A percentile compares a stretch with the other conserved stretches of the same genome.
phyloP scores from a whole-genome alignment of 2,329 filamentous ascomycete species.

The Mollisiaceae sp. region DNA sequence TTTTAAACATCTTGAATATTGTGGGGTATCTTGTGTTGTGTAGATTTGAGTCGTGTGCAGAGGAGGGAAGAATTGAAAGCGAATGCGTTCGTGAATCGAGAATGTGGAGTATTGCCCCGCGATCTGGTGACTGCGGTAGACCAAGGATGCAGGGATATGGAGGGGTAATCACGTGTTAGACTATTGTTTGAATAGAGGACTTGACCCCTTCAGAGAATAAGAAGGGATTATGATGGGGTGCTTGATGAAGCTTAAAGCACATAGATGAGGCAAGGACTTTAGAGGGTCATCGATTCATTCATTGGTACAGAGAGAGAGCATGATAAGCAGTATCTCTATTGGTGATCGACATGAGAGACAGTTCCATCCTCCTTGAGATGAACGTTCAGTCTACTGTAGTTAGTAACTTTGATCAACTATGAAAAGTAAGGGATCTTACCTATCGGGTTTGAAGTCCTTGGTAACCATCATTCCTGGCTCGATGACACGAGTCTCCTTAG shows the following conservation, averaged over 20 bases:
- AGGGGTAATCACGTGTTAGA: constrained; percentile 16
- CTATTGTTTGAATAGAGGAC: neutral
- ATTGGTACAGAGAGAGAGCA: constrained; percentile 10
- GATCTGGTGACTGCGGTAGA: constrained; percentile 23
- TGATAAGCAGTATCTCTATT: constrained; percentile 30
- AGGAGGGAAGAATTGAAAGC: constrained; percentile 7
- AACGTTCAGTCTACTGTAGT: constrained; percentile 59
- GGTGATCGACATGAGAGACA: constrained; percentile 61
- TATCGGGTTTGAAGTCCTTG: constrained; percentile 55
- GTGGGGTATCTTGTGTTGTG: constrained; percentile 15
- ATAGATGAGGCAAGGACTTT: neutral
- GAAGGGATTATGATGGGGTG: neutral
- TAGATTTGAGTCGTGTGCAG: constrained; percentile 2
- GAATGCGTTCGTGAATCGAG: constrained; percentile 11
- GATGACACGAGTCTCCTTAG: constrained; percentile 60
- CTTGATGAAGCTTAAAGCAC: neutral
- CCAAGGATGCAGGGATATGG: constrained; percentile 20
- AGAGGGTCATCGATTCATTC: constrained; percentile 24
- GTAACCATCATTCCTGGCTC: constrained; percentile 62
- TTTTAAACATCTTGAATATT: constrained; percentile 79
- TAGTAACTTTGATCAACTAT: constrained; percentile 3
- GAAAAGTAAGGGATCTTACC: constrained; percentile 29
- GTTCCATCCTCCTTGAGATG: constrained; percentile 64
- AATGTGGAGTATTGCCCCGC: constrained; percentile 29
- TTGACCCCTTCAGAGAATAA: too few relatives aligned